A percentile compares a stretch with the other conserved stretches of the same genome.
These are phyloP conservation scores for Colletotrichum tropicicola DNA, from an alignment of 2,329 filamentous ascomycete species.

Conservation along the genomic window DNA sequence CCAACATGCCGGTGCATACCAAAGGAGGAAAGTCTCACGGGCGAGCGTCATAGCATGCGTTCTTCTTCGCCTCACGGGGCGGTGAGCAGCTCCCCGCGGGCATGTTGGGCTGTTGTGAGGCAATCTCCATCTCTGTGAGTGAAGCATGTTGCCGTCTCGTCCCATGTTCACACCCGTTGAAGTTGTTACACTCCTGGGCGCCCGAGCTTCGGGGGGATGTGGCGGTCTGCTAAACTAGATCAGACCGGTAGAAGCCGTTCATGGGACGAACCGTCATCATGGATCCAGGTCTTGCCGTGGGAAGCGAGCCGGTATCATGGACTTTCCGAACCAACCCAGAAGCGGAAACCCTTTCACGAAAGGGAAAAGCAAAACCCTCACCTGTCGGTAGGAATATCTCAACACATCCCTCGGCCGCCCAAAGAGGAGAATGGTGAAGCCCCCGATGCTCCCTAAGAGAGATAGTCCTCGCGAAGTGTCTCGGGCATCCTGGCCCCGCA, in stretches of 20 bases:
- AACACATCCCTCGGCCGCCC: background rate
- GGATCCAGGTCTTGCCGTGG: background rate
- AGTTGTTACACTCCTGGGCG: background rate
- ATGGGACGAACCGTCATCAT: conserved; percentile 3
- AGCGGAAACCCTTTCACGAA: background rate
- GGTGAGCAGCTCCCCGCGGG: background rate
- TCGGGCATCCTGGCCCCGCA: conserved; percentile 5
- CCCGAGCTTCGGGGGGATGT: background rate
- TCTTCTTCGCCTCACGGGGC: background rate
- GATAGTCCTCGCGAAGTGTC: conserved; percentile 7
- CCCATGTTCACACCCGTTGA: background rate
- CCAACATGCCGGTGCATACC: background rate
- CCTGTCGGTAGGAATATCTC: background rate
- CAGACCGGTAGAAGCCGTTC: background rate
- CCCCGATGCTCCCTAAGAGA: background rate
- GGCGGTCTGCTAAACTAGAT: background rate
- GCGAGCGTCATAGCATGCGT: background rate
- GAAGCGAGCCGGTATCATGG: background rate
- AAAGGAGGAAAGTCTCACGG: conserved; percentile 1
- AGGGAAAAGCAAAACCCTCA: background rate
- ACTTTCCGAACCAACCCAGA: background rate
- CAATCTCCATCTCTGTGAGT: background rate
- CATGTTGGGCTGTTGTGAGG: background rate
- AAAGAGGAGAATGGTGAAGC: background rate
- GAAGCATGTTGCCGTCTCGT: background rate